Evolutionary conservation across 2,329 filamentous ascomycete genomes (phyloP).

Genomic region (Fusarium sp.): DNA sequence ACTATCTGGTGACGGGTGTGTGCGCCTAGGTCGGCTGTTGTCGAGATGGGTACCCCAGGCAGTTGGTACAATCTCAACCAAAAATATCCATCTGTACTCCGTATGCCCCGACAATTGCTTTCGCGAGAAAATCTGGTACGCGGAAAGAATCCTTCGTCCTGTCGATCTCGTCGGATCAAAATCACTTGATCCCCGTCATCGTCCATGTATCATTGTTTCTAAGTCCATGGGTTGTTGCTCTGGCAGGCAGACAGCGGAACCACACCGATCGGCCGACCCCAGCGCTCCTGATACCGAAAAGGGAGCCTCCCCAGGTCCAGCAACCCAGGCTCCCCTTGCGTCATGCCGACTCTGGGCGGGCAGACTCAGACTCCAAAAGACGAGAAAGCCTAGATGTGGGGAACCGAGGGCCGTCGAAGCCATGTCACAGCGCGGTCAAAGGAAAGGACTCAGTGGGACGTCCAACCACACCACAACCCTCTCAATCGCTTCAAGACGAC

Average conservation of each 20-base stretch:
- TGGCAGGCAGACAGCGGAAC: slow-evolving; percentile 28
- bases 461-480: not conserved
- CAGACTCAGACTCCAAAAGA: slow-evolving; percentile 37
- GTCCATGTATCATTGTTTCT: not conserved
- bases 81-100: not conserved
- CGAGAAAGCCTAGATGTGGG: slow-evolving; percentile 45
- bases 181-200: slow-evolving; percentile 13
- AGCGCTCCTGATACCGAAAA: slow-evolving; percentile 19
- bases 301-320: slow-evolving; percentile 14
- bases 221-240: not conserved
- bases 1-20: slow-evolving; percentile 1
- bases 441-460: not conserved
- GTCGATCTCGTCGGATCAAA: slow-evolving; percentile 36
- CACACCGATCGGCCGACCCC: slow-evolving; percentile 39
- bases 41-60: not conserved
- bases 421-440: slow-evolving; percentile 10
- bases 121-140: not conserved
- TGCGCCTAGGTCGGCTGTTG: not conserved
- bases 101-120: not conserved
- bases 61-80: not conserved
- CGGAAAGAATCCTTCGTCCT: slow-evolving; percentile 30
- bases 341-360: slow-evolving; percentile 38
- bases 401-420: slow-evolving; percentile 23
- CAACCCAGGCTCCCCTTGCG: slow-evolving; percentile 39
- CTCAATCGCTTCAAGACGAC: not conserved